These are phyloP conservation scores for Pseudogymnoascus sp. DNA, from an alignment of 2,329 filamentous ascomycete genomes.

Conservation along the genomic window DNA sequence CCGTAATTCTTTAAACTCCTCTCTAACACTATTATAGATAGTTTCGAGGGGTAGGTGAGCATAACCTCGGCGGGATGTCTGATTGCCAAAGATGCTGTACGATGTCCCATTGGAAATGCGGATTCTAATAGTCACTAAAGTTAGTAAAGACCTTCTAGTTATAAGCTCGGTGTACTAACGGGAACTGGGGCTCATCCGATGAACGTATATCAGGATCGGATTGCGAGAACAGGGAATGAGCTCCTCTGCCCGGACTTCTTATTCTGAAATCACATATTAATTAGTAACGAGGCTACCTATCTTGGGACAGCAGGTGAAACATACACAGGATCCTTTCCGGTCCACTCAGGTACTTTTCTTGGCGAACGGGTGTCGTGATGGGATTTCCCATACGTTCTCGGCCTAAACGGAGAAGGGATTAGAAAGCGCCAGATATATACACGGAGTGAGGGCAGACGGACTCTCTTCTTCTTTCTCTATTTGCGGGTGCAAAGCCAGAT, in stretches of 20 bases:
- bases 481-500: neutral
- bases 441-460: too few relatives aligned
- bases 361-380: neutral
- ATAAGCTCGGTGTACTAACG: neutral
- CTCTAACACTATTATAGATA: neutral
- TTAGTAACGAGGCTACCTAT: too few relatives aligned
- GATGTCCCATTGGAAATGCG: neutral
- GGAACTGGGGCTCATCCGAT: neutral
- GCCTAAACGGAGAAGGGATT: too few relatives aligned
- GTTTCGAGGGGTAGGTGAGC: neutral
- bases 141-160: too few relatives aligned
- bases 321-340: neutral
- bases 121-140: neutral
- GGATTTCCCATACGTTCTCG: neutral
- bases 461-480: neutral
- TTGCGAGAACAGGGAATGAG: neutral
- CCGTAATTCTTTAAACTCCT: neutral
- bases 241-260: neutral
- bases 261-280: neutral
- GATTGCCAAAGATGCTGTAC: neutral
- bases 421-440: too few relatives aligned
- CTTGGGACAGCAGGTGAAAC: too few relatives aligned
- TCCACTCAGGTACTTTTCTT: neutral
- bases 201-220: neutral
- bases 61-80: neutral